phyloP scores from a whole-genome alignment of 2,329 filamentous ascomycete species.

The Alternaria alternata region DNA sequence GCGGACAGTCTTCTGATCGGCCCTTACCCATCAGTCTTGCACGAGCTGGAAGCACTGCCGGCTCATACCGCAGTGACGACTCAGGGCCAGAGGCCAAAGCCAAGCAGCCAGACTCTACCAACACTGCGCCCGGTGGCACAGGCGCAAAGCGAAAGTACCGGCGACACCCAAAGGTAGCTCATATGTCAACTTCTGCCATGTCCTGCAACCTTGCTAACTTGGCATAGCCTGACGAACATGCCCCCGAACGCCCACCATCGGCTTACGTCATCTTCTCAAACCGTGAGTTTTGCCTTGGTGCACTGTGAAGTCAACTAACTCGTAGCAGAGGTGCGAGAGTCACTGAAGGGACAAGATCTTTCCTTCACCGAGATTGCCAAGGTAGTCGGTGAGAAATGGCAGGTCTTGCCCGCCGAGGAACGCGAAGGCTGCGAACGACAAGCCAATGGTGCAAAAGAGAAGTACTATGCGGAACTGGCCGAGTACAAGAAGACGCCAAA shows the following conservation, averaged over 20 bases:
- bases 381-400: slow-evolving; percentile 82
- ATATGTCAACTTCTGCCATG: not conserved
- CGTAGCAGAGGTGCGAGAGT: slow-evolving; percentile 73
- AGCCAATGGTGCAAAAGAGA: slow-evolving; percentile 77
- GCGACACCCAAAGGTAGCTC: slow-evolving; percentile 74
- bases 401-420: slow-evolving; percentile 70
- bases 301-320: slow-evolving; percentile 25
- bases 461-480: slow-evolving; percentile 74
- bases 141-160: slow-evolving; percentile 75
- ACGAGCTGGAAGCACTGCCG: slow-evolving; percentile 62
- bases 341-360: slow-evolving; percentile 76
- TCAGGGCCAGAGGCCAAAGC: slow-evolving; percentile 58
- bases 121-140: slow-evolving; percentile 41
- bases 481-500: slow-evolving; percentile 80
- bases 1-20: slow-evolving; percentile 60
- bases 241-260: slow-evolving; percentile 80
- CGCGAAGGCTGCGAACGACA: slow-evolving; percentile 77
- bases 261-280: slow-evolving; percentile 89
- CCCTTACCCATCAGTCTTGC: slow-evolving; percentile 51
- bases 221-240: slow-evolving; percentile 75
- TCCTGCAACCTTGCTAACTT: slow-evolving; percentile 22
- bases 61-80: slow-evolving; percentile 63
- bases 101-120: slow-evolving; percentile 54
- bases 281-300: slow-evolving; percentile 61
- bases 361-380: slow-evolving; percentile 87